Conservation (phyloP, 73 alveolate species). For the Uronychia setigera region DNA sequence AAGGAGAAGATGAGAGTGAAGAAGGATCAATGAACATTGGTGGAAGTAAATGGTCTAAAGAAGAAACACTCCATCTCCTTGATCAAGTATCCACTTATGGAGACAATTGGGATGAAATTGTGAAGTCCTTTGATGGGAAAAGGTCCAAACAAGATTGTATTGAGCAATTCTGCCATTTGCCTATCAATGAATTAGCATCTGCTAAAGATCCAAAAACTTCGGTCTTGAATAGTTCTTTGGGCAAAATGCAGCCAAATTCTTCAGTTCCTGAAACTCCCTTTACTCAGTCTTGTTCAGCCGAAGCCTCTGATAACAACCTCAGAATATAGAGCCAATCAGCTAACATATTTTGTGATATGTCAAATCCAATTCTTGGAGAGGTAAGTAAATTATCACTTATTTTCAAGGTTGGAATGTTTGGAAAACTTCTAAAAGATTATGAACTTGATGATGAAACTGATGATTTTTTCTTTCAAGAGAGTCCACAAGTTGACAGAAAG, state of each 20-base stretch:
- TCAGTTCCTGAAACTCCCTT: too few species aligned
- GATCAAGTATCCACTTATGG: constrained; percentile 57
- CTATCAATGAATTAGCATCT: constrained; percentile 55
- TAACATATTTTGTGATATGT: not conserved
- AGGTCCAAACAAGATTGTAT: constrained; percentile 66
- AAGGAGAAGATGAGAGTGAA: not conserved
- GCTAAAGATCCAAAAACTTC: too few species aligned
- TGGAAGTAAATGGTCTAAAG: constrained; percentile 76
- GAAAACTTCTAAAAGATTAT: not conserved
- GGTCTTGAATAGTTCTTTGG: too few species aligned
- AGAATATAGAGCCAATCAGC: not conserved
- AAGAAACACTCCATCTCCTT: constrained; percentile 73
- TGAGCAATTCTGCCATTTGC: constrained; percentile 64
- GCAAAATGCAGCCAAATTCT: too few species aligned
- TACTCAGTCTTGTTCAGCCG: too few species aligned
- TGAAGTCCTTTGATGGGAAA: constrained; percentile 26
- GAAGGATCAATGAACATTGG: not conserved
- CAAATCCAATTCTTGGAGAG: not conserved
- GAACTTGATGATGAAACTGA: not conserved
- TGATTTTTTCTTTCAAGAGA: not conserved
- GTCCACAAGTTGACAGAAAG: not conserved
- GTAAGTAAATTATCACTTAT: not conserved
- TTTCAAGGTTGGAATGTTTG: not conserved
- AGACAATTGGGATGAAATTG: constrained; percentile 53
- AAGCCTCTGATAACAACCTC: too few species aligned